Conservation (phyloP, 768 basidiomycete genomes). For the Cystofilobasidium ferigula region DNA sequence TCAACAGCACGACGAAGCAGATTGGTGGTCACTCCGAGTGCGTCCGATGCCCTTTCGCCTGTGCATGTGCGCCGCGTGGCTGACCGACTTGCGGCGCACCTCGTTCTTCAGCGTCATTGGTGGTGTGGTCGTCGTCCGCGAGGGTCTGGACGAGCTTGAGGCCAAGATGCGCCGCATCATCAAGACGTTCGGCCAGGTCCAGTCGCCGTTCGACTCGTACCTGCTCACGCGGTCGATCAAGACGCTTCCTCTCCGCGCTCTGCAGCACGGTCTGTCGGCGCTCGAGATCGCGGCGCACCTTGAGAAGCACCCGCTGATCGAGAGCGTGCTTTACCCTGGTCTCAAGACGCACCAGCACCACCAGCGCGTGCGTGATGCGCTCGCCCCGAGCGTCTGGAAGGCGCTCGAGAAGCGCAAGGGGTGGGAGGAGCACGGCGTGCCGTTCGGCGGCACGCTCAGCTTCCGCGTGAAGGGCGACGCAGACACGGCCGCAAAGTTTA, state of each 20-base stretch:
- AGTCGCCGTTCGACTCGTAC: slow-evolving; percentile 80
- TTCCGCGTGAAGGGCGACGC: slow-evolving; percentile 49
- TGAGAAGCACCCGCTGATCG: slow-evolving; percentile 48
- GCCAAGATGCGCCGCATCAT: slow-evolving; percentile 35
- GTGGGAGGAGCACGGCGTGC: slow-evolving; percentile 51
- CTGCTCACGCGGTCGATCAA: slow-evolving; percentile 82
- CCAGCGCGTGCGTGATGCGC: slow-evolving; percentile 50
- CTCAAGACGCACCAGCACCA: slow-evolving; percentile 57
- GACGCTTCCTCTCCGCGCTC: slow-evolving; percentile 80
- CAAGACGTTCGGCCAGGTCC: slow-evolving; percentile 50
- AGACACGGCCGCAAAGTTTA: slow-evolving; percentile 42
- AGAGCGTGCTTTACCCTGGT: slow-evolving; percentile 77
- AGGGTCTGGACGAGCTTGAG: slow-evolving; percentile 44
- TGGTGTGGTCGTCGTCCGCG: slow-evolving; percentile 60
- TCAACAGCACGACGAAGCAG: slow-evolving; percentile 70
- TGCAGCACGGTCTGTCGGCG: slow-evolving; percentile 73
- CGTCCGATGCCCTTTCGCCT: too few species aligned
- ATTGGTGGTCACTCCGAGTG: slow-evolving; percentile 36
- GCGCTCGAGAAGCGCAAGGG: slow-evolving; percentile 33
- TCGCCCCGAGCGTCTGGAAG: slow-evolving; percentile 52
- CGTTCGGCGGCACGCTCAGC: slow-evolving; percentile 81
- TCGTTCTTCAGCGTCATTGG: slow-evolving; percentile 69
- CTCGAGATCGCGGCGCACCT: slow-evolving; percentile 61
- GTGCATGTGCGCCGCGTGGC: neutral
- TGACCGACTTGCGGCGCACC: neutral